Evolutionary conservation across 1,284 basidiomycete genomes (phyloP).

Genomic region (Puccinia hordei): DNA sequence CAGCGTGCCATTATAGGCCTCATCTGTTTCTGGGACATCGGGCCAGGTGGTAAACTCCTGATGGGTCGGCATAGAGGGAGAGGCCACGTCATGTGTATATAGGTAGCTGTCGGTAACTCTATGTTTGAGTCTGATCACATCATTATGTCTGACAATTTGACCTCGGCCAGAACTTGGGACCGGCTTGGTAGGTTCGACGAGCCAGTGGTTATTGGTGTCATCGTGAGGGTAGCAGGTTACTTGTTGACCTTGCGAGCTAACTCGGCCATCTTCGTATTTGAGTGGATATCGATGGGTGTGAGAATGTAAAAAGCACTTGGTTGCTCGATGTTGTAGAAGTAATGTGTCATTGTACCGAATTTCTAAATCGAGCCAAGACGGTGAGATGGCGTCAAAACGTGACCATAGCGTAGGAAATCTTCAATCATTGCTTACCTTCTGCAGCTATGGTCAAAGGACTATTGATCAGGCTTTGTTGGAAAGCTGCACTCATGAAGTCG

Average conservation of each 20-base stretch:
- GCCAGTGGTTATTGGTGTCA: slow-evolving; percentile 94
- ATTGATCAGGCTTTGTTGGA: slow-evolving; percentile 91
- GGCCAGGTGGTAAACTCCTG: slow-evolving; percentile 94
- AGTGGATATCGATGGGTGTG: slow-evolving; percentile 86
- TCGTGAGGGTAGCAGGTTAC: slow-evolving; percentile 95
- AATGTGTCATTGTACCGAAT: slow-evolving; percentile 89
- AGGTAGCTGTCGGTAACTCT: slow-evolving; percentile 79
- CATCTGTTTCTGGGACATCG: slow-evolving; percentile 58
- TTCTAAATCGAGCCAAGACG: slow-evolving; percentile 64
- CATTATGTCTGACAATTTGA: slow-evolving; percentile 82
- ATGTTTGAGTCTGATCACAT: slow-evolving; percentile 85
- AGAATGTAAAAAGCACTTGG: slow-evolving; percentile 90
- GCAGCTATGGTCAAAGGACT: slow-evolving; percentile 88
- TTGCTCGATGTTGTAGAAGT: slow-evolving; percentile 85
- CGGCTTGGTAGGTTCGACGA: slow-evolving; percentile 87
- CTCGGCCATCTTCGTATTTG: slow-evolving; percentile 92
- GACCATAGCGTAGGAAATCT: background rate
- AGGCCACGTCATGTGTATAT: slow-evolving; percentile 95
- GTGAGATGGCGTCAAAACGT: background rate
- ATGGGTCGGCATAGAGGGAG: slow-evolving; percentile 94
- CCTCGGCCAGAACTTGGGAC: slow-evolving; percentile 85
- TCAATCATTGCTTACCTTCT: slow-evolving; percentile 66
- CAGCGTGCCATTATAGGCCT: slow-evolving; percentile 73
- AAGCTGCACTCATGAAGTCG: slow-evolving; percentile 93
- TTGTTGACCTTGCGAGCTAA: slow-evolving; percentile 95